These are phyloP conservation scores for Lecanicillium sp. DNA, from an alignment of 2,329 filamentous ascomycete genomes.

Conservation along the genomic window DNA sequence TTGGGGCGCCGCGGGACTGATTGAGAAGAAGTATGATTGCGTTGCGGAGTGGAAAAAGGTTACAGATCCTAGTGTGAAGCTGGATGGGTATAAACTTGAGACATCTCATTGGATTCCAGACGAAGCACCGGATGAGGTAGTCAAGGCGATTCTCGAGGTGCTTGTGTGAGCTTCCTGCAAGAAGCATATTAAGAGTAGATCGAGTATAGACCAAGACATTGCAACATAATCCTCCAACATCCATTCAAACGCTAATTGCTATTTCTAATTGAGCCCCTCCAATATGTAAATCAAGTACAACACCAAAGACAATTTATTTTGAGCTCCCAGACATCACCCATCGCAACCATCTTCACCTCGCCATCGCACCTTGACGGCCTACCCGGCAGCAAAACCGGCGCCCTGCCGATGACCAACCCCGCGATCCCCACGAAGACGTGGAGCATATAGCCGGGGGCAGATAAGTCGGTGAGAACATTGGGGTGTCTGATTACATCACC, in stretches of 20 bases:
- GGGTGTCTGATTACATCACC: too few relatives aligned
- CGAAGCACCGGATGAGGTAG: conserved; percentile 34
- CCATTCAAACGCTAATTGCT: background rate
- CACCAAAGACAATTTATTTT: background rate
- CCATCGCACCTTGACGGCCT: too few relatives aligned
- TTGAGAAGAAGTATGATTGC: conserved; percentile 36
- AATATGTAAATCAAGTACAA: background rate
- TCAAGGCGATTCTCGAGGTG: conserved; percentile 27
- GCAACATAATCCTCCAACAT: too few relatives aligned
- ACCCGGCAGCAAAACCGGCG: too few relatives aligned
- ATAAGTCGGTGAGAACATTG: too few relatives aligned
- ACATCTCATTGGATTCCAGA: conserved; percentile 37
- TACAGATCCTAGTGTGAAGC: conserved; percentile 17
- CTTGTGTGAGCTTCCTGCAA: conserved; percentile 16
- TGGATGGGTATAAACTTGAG: conserved; percentile 28
- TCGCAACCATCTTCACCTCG: too few relatives aligned
- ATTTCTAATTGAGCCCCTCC: background rate
- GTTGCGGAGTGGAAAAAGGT: conserved; percentile 37
- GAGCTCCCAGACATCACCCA: too few relatives aligned
- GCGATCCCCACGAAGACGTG: too few relatives aligned
- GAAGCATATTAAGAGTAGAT: too few relatives aligned
- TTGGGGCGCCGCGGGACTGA: conserved; percentile 35
- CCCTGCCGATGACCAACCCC: too few relatives aligned
- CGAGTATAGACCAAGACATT: too few relatives aligned
- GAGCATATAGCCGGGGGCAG: too few relatives aligned